These are phyloP conservation scores for Camellia oleifera DNA, from an alignment of 179 eudicot genomes.

Conservation along the genomic window DNA sequence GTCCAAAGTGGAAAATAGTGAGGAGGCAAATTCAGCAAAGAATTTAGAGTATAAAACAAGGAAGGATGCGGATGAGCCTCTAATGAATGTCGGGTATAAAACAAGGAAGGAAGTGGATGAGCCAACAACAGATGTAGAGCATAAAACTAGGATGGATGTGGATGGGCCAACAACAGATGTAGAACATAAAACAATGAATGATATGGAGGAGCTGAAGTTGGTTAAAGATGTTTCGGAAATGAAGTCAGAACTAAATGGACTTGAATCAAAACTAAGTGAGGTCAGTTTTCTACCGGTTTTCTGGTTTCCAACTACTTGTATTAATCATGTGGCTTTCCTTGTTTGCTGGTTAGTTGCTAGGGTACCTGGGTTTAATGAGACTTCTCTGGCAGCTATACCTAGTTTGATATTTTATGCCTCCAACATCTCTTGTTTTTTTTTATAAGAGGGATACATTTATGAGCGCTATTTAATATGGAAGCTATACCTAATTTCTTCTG, in stretches of 20 bases:
- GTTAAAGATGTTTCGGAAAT: conserved; percentile 62
- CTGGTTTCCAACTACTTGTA: neutral
- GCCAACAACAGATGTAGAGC: conserved; percentile 23
- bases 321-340: neutral
- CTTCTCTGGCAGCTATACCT: neutral
- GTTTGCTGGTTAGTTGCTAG: too few species aligned
- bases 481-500: neutral
- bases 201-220: conserved; percentile 27
- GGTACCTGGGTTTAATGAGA: neutral
- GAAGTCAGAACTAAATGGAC: conserved; percentile 54
- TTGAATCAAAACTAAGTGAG: conserved; percentile 66
- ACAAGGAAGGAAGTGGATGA: conserved; percentile 24
- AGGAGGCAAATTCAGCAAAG: conserved; percentile 22
- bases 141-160: conserved; percentile 19
- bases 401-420: too few species aligned
- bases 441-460: neutral
- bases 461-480: neutral
- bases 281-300: conserved; percentile 38
- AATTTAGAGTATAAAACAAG: conserved; percentile 10
- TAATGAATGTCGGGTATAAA: conserved; percentile 37
- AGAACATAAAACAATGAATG: conserved; percentile 8
- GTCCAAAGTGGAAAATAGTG: conserved; percentile 17
- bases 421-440: neutral
- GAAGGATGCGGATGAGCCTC: conserved; percentile 31
- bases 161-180: conserved; percentile 13